Percentiles rank a stretch among this genome's conserved stretches.
Conservation (phyloP, 768 basidiomycete genomes). For the Termitomyces heimii region DNA sequence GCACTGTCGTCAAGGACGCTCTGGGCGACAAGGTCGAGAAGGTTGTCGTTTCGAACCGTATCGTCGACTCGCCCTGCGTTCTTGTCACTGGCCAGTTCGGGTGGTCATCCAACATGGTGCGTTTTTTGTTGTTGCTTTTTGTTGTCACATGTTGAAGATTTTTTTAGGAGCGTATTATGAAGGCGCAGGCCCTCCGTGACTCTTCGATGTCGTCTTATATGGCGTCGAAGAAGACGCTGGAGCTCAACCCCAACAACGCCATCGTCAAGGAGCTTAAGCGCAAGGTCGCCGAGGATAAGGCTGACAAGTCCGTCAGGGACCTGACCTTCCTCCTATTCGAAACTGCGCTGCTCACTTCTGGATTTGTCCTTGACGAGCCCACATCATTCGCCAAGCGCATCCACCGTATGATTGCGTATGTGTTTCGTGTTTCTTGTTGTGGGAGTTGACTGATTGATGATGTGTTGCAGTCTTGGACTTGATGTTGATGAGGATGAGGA, state of each 20-base stretch:
- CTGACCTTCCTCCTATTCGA: slow-evolving; percentile 95
- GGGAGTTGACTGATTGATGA: not conserved
- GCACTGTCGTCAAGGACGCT: slow-evolving; percentile 94
- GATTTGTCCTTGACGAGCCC: slow-evolving; percentile 94
- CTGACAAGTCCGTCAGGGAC: slow-evolving; percentile 97
- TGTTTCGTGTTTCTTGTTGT: slow-evolving; percentile 7
- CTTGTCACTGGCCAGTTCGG: slow-evolving; percentile 99
- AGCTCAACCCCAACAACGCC: slow-evolving; percentile 87
- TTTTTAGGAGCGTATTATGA: slow-evolving; percentile 91
- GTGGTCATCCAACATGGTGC: slow-evolving; percentile 98
- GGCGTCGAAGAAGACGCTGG: slow-evolving; percentile 97
- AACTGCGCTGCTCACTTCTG: slow-evolving; percentile 92
- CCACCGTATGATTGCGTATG: slow-evolving; percentile 90
- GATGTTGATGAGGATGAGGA: slow-evolving; percentile 77
- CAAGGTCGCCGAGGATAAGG: slow-evolving; percentile 95
- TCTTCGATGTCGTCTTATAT: slow-evolving; percentile 99
- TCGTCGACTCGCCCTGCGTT: slow-evolving; percentile 93
- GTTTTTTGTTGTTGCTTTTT: slow-evolving; percentile 14
- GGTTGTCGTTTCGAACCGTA: slow-evolving; percentile 96
- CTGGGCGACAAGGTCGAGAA: slow-evolving; percentile 99
- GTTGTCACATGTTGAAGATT: not conserved
- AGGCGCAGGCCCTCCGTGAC: slow-evolving; percentile 94
- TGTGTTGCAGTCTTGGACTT: slow-evolving; percentile 56
- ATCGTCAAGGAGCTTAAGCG: slow-evolving; percentile 96
- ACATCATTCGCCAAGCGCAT: slow-evolving; percentile 94